These are phyloP conservation scores for Hypomontagnella submonticulosa DNA, from an alignment of 495 filamentous ascomycete genomes.

Conservation along the genomic window DNA sequence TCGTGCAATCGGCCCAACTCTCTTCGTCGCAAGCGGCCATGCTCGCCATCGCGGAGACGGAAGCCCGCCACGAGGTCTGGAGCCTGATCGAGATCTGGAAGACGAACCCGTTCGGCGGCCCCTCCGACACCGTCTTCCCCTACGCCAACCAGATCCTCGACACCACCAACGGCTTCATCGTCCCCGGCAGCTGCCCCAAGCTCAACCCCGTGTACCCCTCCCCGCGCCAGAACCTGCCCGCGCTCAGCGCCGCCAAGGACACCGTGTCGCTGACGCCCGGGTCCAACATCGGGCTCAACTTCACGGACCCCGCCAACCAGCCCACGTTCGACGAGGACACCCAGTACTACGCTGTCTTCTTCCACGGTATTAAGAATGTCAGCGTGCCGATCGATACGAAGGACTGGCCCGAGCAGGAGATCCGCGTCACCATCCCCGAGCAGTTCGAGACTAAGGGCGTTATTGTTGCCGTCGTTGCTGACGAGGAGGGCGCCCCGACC, in stretches of 20 bases:
- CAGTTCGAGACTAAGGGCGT: constrained; percentile 62
- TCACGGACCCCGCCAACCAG: constrained; percentile 52
- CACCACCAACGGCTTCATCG: constrained; percentile 59
- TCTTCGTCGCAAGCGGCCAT: constrained; percentile 56
- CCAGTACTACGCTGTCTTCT: constrained; percentile 64
- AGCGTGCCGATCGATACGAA: constrained; percentile 58
- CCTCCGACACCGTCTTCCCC: constrained; percentile 62
- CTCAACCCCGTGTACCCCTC: constrained; percentile 62
- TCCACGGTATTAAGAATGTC: constrained; percentile 58
- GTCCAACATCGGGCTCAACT: constrained; percentile 54
- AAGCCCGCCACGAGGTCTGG: constrained; percentile 64
- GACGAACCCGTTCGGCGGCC: constrained; percentile 60
- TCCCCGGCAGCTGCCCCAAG: constrained; percentile 60
- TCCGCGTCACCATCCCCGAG: constrained; percentile 55
- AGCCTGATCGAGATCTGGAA: constrained; percentile 64
- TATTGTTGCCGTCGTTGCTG: constrained; percentile 58
- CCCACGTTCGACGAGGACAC: constrained; percentile 51
- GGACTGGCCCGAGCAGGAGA: constrained; percentile 42
- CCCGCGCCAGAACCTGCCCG: constrained; percentile 58
- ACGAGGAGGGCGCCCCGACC: constrained; percentile 58
- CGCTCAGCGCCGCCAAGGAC: constrained; percentile 50
- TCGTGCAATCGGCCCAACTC: constrained; percentile 56
- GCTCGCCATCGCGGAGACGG: constrained; percentile 60
- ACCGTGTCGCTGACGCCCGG: constrained; percentile 57
- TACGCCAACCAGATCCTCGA: constrained; percentile 66